Conservation (phyloP, 768 basidiomycete genomes). For the Trametes punicea region DNA sequence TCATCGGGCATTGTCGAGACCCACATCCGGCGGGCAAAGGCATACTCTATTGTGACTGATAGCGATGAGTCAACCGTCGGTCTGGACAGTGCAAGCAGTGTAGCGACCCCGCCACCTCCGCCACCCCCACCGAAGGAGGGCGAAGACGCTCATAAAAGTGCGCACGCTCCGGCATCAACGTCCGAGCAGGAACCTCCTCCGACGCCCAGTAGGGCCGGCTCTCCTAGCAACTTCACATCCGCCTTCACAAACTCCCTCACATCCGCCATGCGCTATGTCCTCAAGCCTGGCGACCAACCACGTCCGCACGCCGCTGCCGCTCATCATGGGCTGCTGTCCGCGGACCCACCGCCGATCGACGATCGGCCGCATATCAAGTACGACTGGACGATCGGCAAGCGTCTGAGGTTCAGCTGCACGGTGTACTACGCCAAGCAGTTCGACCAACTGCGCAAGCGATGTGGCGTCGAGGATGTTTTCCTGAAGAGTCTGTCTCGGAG, state of each 20-base stretch:
- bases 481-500: slow-evolving; percentile 58
- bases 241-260: slow-evolving; percentile 53
- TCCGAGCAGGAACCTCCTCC: slow-evolving; percentile 8
- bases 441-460: slow-evolving; percentile 59
- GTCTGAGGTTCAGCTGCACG: slow-evolving; percentile 74
- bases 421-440: slow-evolving; percentile 84
- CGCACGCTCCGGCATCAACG: background rate
- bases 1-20: slow-evolving; percentile 34
- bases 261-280: slow-evolving; percentile 58
- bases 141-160: background rate
- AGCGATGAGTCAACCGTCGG: slow-evolving; percentile 38
- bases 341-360: slow-evolving; percentile 45
- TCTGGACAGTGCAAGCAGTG: slow-evolving; percentile 13
- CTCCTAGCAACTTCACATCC: slow-evolving; percentile 28
- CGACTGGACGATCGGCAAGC: slow-evolving; percentile 73
- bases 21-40: slow-evolving; percentile 36
- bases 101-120: slow-evolving; percentile 19
- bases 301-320: slow-evolving; percentile 32
- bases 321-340: slow-evolving; percentile 48
- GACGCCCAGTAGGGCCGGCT: background rate
- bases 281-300: slow-evolving; percentile 36
- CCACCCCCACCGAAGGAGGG: slow-evolving; percentile 15
- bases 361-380: slow-evolving; percentile 82
- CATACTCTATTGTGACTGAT: slow-evolving; percentile 41
- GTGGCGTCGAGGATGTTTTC: slow-evolving; percentile 59